Conservation (phyloP, 495 filamentous ascomycete genomes). For the Penicillium lagena region DNA sequence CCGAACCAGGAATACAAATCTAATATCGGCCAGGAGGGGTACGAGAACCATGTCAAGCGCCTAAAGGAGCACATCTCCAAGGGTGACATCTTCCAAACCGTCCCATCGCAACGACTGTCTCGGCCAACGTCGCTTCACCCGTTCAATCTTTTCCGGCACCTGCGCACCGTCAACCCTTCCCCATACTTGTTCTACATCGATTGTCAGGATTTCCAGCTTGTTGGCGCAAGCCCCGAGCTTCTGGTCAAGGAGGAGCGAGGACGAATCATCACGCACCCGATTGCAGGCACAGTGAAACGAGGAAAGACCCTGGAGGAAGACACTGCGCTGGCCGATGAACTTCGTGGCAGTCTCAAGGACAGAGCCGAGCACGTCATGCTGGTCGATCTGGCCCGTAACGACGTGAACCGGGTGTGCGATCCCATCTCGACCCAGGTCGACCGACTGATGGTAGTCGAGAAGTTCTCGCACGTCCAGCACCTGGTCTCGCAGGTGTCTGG, state of each 20-base stretch:
- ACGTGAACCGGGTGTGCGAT: conserved; percentile 94
- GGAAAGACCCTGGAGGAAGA: conserved; percentile 78
- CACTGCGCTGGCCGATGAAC: conserved; percentile 66
- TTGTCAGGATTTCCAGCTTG: conserved; percentile 86
- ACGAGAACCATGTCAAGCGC: conserved; percentile 73
- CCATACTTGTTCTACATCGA: conserved; percentile 96
- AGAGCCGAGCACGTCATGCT: conserved; percentile 98
- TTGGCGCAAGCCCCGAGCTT: conserved; percentile 89
- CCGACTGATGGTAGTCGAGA: conserved; percentile 90
- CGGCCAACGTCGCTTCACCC: conserved; percentile 86
- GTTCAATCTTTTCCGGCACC: conserved; percentile 96
- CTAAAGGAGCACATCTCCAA: conserved; percentile 83
- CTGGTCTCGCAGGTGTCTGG: conserved; percentile 93
- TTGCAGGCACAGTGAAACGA: conserved; percentile 88
- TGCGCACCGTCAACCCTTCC: conserved; percentile 91
- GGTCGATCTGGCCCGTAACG: conserved; percentile 94
- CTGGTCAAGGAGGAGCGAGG: conserved; percentile 85
- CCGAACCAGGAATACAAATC: conserved; percentile 76
- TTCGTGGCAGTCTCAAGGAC: conserved; percentile 80
- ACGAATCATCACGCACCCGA: conserved; percentile 92
- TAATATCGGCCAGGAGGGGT: conserved; percentile 84
- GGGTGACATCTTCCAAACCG: conserved; percentile 95
- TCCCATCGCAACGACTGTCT: conserved; percentile 88
- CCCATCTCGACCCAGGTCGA: conserved; percentile 84
- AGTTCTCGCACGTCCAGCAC: conserved; percentile 95